Base-by-base conservation (phyloP, 495 filamentous ascomycete genomes). In the Xylaria palmicola region DNA sequence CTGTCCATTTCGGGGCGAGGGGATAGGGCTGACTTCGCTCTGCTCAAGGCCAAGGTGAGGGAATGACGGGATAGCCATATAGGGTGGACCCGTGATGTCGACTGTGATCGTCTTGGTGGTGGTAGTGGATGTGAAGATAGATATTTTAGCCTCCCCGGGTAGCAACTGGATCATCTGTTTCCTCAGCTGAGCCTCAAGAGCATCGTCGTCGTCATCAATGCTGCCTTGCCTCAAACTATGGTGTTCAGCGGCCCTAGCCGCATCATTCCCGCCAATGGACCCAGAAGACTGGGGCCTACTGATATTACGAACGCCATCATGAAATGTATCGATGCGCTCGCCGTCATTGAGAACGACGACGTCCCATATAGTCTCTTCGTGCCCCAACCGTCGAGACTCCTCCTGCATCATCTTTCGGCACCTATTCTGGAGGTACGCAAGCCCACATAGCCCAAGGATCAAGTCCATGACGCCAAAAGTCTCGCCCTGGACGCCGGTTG, bases 281-380 rank as follows among this genome's bases (percentile, higher is more conserved):
- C 24, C 36, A 12, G 36, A 15, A 17, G 47, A 60, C 2, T 54
- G 59, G 9, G 41, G 43, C 2, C 47, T 39, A 22, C 63, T 67
- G 34, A 68, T 59, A 29, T 62, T 45, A 24, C 67, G 63, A 2
- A 63, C 3, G 27, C 60, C 48, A n/a, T 81, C 65, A 60, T 70
- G 78, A 37, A 83, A 75, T 15, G 89, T 77, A 68, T 89, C 88
- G 24, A 83, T 84, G 37, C 85, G 75, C 40, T 77, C 70, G 1
- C 86, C 87, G 62, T 87, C 82, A 62, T 88, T 83, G 19, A 89
- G 68, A 30, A 92, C 84, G 44, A 92, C 86, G n/a, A 90, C 85
- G 75, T 93, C 90, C 90, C 90, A 93, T 9, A 92, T 78, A 26
- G 83, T 73, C 65, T 90, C 88, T 49, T 88, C 81, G 12, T 79